phyloP scores from a whole-genome alignment of 192 early-diverging fungal genomes.

The Geosiphon pyriformis region DNA sequence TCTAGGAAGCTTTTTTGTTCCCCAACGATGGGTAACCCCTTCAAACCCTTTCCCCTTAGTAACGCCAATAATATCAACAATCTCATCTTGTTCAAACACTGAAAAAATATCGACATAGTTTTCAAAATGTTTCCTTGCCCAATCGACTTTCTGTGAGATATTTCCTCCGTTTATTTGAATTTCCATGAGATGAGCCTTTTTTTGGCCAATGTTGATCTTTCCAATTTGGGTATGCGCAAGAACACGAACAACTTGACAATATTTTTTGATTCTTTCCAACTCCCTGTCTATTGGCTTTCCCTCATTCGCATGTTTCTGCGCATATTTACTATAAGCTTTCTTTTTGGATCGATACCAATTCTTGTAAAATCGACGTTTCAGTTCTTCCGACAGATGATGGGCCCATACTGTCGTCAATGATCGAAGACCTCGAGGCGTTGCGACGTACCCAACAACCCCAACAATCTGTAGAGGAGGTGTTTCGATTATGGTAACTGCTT shows the following conservation, averaged over 20 bases:
- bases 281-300: conserved; percentile 86
- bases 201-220: conserved; percentile 93
- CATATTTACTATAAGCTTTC: conserved; percentile 99
- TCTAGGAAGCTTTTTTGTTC: conserved; percentile 99
- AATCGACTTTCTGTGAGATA: conserved; percentile 95
- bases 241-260: conserved; percentile 96
- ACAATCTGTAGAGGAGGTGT: conserved; percentile 95
- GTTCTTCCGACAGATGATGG: conserved; percentile 94
- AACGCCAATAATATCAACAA: conserved; percentile 97
- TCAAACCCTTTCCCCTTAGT: conserved; percentile 99
- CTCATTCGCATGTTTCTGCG: conserved; percentile 90
- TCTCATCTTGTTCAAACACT: conserved; percentile 98
- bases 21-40: conserved; percentile 99
- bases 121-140: conserved; percentile 96
- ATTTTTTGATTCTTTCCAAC: conserved; percentile 99
- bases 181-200: conserved; percentile 99
- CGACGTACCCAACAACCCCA: conserved; percentile 99
- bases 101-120: conserved; percentile 84
- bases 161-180: conserved; percentile 99
- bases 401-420: conserved; percentile 99
- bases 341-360: conserved; percentile 99
- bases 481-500: conserved; percentile 98
- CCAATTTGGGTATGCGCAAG: conserved; percentile 96
- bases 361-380: conserved; percentile 99
- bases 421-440: conserved; percentile 97